Evolutionary conservation across 2,329 filamentous ascomycete genomes (phyloP).

Genomic region (Ilyonectria sp.): DNA sequence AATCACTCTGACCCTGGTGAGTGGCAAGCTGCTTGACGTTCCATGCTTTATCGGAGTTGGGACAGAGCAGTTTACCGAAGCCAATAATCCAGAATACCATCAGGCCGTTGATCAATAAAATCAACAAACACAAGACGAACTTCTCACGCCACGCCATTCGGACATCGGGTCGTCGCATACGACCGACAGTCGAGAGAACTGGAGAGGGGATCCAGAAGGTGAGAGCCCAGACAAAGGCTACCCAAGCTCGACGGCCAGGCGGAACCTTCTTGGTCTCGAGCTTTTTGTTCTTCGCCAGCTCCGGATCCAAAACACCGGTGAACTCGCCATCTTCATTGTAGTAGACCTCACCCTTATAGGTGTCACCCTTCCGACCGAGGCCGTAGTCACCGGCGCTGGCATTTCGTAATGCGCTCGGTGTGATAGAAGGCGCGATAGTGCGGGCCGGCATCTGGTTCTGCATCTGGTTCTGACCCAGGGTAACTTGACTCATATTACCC

Average conservation of each 20-base stretch:
- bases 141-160: slow-evolving; percentile 99
- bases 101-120: slow-evolving; percentile 83
- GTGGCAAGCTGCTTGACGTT: slow-evolving; percentile 76
- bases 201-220: slow-evolving; percentile 98
- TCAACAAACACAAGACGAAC: slow-evolving; percentile 84
- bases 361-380: slow-evolving; percentile 88
- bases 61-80: slow-evolving; percentile 89
- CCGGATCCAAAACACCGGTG: slow-evolving; percentile 80
- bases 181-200: slow-evolving; percentile 82
- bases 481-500: slow-evolving; percentile 70
- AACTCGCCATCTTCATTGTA: slow-evolving; percentile 81
- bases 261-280: slow-evolving; percentile 80
- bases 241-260: slow-evolving; percentile 80
- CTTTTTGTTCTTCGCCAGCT: slow-evolving; percentile 82
- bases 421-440: slow-evolving; percentile 70
- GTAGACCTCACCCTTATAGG: slow-evolving; percentile 79
- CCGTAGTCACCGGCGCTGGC: slow-evolving; percentile 85
- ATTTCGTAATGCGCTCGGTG: slow-evolving; percentile 71
- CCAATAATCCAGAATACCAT: slow-evolving; percentile 94
- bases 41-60: slow-evolving; percentile 94
- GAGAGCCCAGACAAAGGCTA: slow-evolving; percentile 84
- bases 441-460: slow-evolving; percentile 54
- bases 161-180: slow-evolving; percentile 97
- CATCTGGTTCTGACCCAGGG: slow-evolving; percentile 58
- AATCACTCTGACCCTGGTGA: slow-evolving; percentile 83